Evolutionary conservation across 1,284 basidiomycete species (phyloP).

Genomic region (Pseudozyma sp.): DNA sequence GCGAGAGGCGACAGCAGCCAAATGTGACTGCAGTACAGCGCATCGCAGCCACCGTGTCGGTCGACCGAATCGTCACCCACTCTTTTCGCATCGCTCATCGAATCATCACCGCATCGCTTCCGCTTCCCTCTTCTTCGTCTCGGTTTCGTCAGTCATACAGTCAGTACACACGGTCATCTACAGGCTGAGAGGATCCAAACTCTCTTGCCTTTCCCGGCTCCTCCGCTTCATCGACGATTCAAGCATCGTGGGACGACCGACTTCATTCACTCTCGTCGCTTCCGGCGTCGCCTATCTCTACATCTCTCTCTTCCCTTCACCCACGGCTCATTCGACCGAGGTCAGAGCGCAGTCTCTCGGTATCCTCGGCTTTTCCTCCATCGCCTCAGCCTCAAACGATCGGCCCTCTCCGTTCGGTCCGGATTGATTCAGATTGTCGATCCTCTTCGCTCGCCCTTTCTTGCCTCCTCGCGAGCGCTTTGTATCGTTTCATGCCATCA

Average conservation of each 20-base stretch:
- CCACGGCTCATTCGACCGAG: neutral
- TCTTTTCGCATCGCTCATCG: no score
- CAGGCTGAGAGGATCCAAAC: no score
- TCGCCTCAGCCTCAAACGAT: neutral
- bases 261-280: neutral
- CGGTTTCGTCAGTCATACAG: no score
- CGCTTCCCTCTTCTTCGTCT: no score
- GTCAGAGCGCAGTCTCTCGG: constrained; percentile 7
- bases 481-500: no score
- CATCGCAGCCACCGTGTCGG: no score
- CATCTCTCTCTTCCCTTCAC: neutral
- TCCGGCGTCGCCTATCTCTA: constrained; percentile 13
- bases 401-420: constrained; percentile 18
- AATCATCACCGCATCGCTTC: no score
- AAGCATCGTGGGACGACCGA: neutral
- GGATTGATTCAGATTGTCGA: constrained; percentile 10
- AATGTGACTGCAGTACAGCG: no score
- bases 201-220: no score
- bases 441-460: neutral
- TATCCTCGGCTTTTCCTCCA: constrained; percentile 21
- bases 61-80: no score
- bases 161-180: no score
- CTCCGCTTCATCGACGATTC: neutral
- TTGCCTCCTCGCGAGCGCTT: neutral
- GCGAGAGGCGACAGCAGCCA: no score